Evolutionary conservation across 352 stramenopile species (phyloP).

Genomic region (Blastocystis sp.): DNA sequence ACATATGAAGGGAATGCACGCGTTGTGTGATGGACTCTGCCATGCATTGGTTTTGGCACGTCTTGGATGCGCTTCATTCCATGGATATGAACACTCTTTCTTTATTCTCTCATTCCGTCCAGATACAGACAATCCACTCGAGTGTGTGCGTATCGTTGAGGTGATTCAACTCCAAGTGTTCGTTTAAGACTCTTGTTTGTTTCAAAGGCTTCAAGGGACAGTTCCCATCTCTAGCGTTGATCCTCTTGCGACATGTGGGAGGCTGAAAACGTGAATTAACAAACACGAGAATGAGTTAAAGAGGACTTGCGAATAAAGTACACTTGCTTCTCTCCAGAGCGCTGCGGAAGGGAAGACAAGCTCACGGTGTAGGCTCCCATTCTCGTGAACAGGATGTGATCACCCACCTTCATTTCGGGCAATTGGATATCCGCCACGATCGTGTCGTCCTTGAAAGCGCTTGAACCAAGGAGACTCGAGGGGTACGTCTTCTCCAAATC

Average conservation of each 20-base stretch:
- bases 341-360: background rate
- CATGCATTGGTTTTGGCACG: no score
- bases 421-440: background rate
- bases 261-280: background rate
- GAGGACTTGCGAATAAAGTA: conserved; percentile 68
- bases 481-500: background rate
- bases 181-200: no score
- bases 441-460: conserved; percentile 4
- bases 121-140: no score
- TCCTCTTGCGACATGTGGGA: background rate
- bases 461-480: conserved; percentile 46
- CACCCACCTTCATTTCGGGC: conserved; percentile 47
- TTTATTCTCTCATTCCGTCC: no score
- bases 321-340: conserved; percentile 26
- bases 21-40: no score
- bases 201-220: no score
- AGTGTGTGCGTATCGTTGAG: no score
- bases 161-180: no score
- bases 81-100: no score
- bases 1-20: no score
- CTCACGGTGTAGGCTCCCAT: conserved; percentile 67
- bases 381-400: conserved; percentile 45
- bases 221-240: no score
- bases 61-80: no score
- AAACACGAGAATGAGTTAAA: background rate